phyloP scores from a whole-genome alignment of 257 asterid genomes.

The Forsythia suspensa region DNA sequence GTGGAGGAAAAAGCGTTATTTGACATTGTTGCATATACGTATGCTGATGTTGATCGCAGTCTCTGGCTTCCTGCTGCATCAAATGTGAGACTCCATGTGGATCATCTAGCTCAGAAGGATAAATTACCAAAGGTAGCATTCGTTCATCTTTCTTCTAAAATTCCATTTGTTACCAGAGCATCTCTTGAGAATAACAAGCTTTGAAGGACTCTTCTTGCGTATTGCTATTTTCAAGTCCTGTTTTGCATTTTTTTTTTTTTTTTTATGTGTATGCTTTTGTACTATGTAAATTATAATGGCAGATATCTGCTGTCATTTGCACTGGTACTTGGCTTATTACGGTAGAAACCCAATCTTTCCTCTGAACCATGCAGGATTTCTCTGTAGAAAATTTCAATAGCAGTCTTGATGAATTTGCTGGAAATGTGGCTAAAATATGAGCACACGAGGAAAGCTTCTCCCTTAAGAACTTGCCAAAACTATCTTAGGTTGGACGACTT shows the following conservation, averaged over 20 bases:
- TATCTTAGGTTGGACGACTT: slow-evolving; percentile 51
- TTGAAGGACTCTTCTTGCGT: neutral
- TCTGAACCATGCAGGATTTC: slow-evolving; percentile 77
- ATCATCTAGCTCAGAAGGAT: slow-evolving; percentile 73
- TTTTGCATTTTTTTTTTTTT: neutral
- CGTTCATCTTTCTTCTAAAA: slow-evolving; percentile 2
- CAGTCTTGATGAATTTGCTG: slow-evolving; percentile 62
- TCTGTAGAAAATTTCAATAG: slow-evolving; percentile 60
- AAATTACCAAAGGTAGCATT: slow-evolving; percentile 77
- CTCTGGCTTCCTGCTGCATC: slow-evolving; percentile 85
- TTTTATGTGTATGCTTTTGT: neutral
- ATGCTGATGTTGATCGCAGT: slow-evolving; percentile 75
- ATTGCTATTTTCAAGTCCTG: neutral
- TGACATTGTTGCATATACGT: slow-evolving; percentile 72
- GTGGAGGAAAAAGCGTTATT: slow-evolving; percentile 82
- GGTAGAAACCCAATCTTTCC: slow-evolving; percentile 30
- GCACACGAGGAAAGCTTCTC: slow-evolving; percentile 40
- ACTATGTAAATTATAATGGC: neutral
- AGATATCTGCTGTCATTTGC: neutral
- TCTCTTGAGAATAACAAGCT: neutral
- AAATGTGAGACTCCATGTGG: slow-evolving; percentile 93
- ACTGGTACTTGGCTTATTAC: slow-evolving; percentile 17
- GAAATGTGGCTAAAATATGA: slow-evolving; percentile 50
- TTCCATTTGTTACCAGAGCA: neutral
- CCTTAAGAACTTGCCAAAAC: slow-evolving; percentile 22